Evolutionary conservation across 225 moss, liverwort and hornwort genomes (phyloP), one percentile per base, ranked within the genome.

Genomic region (Climacium dendroides): DNA sequence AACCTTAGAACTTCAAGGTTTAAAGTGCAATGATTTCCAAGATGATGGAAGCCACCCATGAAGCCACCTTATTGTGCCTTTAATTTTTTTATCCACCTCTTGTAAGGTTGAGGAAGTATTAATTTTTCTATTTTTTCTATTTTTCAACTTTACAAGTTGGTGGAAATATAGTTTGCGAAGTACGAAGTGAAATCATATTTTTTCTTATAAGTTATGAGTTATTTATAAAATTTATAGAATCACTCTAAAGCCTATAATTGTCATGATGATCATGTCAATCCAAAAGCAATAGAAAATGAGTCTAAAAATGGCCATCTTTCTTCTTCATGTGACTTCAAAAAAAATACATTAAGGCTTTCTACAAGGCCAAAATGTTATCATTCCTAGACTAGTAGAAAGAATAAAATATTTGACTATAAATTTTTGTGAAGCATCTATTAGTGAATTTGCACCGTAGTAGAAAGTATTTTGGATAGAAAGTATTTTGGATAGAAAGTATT

Each of bases 391-490:
- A 0, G 13, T 1, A 37, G 0, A 66, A 66, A 22, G 22, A 22
- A 10, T 37, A 22, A 67, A 67, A 37, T 13, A 37, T 67, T 1
- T 67, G 4, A 66, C n/a, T 67, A 22, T 20, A 7, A 7, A 12
- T 37, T 6, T 22, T 37, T 22, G 13, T n/a, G n/a, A n/a, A 67
- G 11, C n/a, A 66, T 66, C n/a, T n/a, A n/a, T 11, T 34, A 11
- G 6, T n/a, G 6, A 11, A 66, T 22, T n/a, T 2, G 7, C 3
- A 5, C 6, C 22, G 6, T 20, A 1, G 3, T 19, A n/a, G n/a
- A n/a, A n/a, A n/a, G n/a, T n/a, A n/a, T n/a, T 66, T 66, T n/a
- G 22, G n/a, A 66, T 66, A n/a, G 66, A n/a, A n/a, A 18, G 22
- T 20, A 20, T 22, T 66, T 66, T n/a, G 22, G n/a, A 66, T 66